These are phyloP conservation scores for Daedaleopsis sinensis DNA, from an alignment of 768 basidiomycete genomes.

Conservation along the genomic window DNA sequence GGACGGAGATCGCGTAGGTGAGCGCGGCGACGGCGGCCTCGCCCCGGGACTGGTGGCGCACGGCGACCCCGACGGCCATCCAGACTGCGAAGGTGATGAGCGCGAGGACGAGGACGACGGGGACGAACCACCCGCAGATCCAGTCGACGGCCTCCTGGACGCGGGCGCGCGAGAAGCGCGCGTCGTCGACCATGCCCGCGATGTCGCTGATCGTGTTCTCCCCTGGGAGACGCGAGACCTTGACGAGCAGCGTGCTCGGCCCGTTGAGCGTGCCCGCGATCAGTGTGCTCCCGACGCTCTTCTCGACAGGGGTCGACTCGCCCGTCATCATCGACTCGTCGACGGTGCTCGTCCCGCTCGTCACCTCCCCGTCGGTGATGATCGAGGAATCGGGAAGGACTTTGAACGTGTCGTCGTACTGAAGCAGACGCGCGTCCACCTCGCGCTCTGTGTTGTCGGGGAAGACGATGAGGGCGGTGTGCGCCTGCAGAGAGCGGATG, in stretches of 20 bases:
- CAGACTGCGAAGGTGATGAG: conserved; percentile 40
- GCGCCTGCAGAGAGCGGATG: conserved; percentile 38
- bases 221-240: conserved; percentile 37
- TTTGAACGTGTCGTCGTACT: conserved; percentile 40
- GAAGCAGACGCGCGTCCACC: conserved; percentile 36
- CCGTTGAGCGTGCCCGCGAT: conserved; percentile 45
- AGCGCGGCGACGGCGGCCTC: conserved; percentile 40
- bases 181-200: conserved; percentile 38
- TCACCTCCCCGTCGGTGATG: conserved; percentile 43
- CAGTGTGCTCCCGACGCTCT: conserved; percentile 35
- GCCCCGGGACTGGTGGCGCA: conserved; percentile 28
- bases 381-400: conserved; percentile 38
- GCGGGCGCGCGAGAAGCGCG: conserved; percentile 39
- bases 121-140: conserved; percentile 52
- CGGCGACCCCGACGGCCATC: conserved; percentile 37
- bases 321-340: conserved; percentile 50
- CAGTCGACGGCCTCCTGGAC: conserved; percentile 53
- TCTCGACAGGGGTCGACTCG: conserved; percentile 42
- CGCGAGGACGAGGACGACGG: conserved; percentile 46
- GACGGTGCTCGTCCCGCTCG: conserved; percentile 38
- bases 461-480: conserved; percentile 35
- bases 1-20: conserved; percentile 52
- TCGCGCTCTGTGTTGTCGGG: conserved; percentile 22
- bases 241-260: conserved; percentile 36
- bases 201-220: conserved; percentile 47